Evolutionary conservation across 2,329 filamentous ascomycete species (phyloP).

Genomic region (Hypoxylon sp.): DNA sequence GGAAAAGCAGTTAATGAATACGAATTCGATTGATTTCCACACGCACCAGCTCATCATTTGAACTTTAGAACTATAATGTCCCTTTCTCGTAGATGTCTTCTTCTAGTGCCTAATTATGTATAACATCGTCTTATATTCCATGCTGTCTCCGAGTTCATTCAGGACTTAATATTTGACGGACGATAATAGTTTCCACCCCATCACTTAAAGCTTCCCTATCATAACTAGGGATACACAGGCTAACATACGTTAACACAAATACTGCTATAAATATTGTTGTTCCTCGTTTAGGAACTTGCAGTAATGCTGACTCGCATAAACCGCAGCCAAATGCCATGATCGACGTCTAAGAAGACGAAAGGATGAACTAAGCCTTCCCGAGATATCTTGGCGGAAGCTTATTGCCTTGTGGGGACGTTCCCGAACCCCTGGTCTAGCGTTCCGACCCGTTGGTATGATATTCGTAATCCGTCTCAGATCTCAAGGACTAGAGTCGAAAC

Average conservation of each 20-base stretch:
- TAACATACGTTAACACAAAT: background rate
- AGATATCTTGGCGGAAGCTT: slow-evolving; percentile 16
- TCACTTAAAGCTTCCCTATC: background rate
- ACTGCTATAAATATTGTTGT: background rate
- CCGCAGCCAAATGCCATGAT: background rate
- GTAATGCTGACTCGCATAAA: background rate
- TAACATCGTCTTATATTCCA: background rate
- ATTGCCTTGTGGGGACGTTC: slow-evolving; percentile 23
- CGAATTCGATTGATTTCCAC: slow-evolving; percentile 5
- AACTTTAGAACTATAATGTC: background rate
- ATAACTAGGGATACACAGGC: background rate
- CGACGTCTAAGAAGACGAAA: background rate
- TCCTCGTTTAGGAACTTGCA: background rate
- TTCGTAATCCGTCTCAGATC: slow-evolving; percentile 8
- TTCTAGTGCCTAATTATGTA: background rate
- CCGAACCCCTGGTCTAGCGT: slow-evolving; percentile 29
- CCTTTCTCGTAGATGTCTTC: background rate
- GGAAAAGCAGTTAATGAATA: background rate
- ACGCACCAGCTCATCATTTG: background rate
- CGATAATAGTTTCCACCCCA: background rate
- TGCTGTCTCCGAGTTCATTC: background rate
- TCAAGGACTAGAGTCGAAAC: slow-evolving; percentile 6
- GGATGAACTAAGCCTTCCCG: slow-evolving; percentile 7
- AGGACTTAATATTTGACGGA: background rate
- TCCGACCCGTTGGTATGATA: slow-evolving; percentile 22